These are phyloP conservation scores for Pneumocystis canis DNA, from an alignment of 1,139 yeast genomes.

Conservation along the genomic window DNA sequence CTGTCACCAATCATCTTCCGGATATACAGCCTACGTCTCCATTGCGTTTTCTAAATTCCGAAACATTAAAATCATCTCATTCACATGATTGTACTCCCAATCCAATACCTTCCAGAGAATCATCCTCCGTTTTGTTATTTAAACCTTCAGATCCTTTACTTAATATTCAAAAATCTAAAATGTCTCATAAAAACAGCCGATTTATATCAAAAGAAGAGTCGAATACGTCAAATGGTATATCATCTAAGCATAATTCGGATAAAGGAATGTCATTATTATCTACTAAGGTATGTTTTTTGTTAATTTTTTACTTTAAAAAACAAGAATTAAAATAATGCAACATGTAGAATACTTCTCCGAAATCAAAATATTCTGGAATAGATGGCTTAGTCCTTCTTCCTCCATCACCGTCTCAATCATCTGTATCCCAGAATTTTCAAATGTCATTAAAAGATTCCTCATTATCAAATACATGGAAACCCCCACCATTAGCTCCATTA, in stretches of 20 bases:
- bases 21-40: neutral
- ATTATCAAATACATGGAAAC: neutral
- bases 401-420: neutral
- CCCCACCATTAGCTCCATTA: neutral
- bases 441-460: neutral
- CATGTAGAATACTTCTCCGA: neutral
- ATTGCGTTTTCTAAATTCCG: neutral
- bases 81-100: neutral
- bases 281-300: neutral
- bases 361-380: neutral
- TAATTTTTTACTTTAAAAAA: neutral
- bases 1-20: neutral
- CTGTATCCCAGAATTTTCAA: neutral
- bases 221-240: neutral
- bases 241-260: neutral
- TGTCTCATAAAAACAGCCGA: neutral
- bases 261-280: neutral
- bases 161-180: neutral
- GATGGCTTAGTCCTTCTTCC: neutral
- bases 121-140: neutral
- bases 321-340: neutral
- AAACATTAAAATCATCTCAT: neutral
- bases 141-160: neutral
- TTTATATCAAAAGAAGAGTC: neutral
- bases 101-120: neutral